phyloP scores from a whole-genome alignment of 116 monocot genomes.

The Papilionanthe hybrid region DNA sequence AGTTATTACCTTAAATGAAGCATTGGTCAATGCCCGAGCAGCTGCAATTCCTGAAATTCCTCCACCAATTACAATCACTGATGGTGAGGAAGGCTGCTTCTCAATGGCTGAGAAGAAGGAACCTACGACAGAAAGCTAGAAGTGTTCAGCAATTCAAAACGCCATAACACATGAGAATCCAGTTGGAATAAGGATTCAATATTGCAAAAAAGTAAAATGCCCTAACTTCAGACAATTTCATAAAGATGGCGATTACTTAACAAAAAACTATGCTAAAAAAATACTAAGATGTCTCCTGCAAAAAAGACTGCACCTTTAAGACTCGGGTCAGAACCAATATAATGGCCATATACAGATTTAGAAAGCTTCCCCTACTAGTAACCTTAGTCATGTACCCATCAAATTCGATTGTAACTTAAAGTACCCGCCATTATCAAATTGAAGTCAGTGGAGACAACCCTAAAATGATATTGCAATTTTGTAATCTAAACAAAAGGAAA shows the following conservation, averaged over 20 bases:
- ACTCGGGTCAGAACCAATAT: background rate
- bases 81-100: conserved; percentile 34
- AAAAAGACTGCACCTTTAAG: too few species aligned
- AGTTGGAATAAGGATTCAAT: background rate
- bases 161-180: background rate
- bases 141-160: background rate
- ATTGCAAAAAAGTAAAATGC: background rate
- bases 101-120: conserved; percentile 42
- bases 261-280: background rate
- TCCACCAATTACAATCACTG: conserved; percentile 63
- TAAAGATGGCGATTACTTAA: background rate
- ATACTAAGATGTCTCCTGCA: background rate
- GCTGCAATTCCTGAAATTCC: conserved; percentile 60
- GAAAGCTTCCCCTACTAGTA: background rate
- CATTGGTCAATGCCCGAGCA: conserved; percentile 46
- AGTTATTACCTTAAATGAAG: conserved; percentile 36
- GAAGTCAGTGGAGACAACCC: background rate
- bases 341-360: background rate
- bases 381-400: background rate
- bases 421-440: background rate
- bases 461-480: background rate
- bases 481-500: background rate
- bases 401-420: background rate
- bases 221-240: background rate
- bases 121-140: conserved; percentile 17